These are phyloP conservation scores for Saccharomyces pastorianus DNA, from an alignment of 1,139 yeast species.

Conservation along the genomic window DNA sequence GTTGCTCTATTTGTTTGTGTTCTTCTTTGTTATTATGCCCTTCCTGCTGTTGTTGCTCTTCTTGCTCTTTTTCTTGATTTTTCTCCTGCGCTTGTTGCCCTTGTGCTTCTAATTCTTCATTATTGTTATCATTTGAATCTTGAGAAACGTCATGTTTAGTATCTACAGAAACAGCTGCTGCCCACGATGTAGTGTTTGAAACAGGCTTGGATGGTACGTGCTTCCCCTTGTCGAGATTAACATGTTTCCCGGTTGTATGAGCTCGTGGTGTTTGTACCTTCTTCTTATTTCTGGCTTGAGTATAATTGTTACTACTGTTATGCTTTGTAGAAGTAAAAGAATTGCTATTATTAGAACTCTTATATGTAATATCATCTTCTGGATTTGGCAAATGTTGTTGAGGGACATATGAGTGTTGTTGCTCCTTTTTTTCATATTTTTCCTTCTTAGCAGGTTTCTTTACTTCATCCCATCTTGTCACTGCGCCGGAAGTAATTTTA, in stretches of 20 bases:
- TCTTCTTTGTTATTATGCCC: conserved; percentile 2
- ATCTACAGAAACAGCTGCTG: conserved; percentile 7
- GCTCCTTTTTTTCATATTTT: conserved; percentile 31
- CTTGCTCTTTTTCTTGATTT: not conserved
- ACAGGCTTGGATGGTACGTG: conserved; percentile 11
- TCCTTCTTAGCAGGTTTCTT: conserved; percentile 45
- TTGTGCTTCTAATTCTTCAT: not conserved
- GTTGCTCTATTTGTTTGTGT: not conserved
- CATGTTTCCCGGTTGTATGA: conserved; percentile 25
- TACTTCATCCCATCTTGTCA: conserved; percentile 55
- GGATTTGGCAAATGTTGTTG: not conserved
- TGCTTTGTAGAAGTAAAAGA: conserved; percentile 19
- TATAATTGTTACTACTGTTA: conserved; percentile 20
- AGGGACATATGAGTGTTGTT: conserved; percentile 11
- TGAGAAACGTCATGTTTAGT: not conserved
- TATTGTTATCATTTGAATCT: not conserved
- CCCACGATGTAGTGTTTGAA: conserved; percentile 8
- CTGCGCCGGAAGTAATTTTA: conserved; percentile 76
- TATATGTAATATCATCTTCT: not conserved
- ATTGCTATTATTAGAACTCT: conserved; percentile 1
- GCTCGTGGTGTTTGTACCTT: conserved; percentile 22
- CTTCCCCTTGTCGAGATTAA: conserved; percentile 26
- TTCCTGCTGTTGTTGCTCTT: not conserved
- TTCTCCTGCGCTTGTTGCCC: conserved; percentile 3
- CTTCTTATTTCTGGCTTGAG: conserved; percentile 20